Conservation (phyloP, 1,284 basidiomycete species). For the Vanrija sp. region DNA sequence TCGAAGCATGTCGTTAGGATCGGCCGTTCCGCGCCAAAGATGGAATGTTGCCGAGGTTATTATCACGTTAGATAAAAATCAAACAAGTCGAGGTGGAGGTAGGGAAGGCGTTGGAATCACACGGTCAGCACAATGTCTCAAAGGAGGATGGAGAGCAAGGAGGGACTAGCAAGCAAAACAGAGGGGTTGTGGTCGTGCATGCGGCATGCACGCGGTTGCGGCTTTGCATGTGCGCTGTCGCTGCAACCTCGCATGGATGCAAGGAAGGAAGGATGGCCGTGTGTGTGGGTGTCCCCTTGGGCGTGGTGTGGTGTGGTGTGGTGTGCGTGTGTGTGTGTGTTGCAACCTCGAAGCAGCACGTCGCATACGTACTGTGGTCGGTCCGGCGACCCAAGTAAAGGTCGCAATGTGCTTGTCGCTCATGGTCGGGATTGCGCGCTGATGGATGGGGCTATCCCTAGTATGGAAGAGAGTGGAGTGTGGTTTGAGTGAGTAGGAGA, state of each 20-base stretch:
- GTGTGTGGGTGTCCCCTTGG: too few relatives aligned
- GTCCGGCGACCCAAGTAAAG: slow-evolving; percentile 46
- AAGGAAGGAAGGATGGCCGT: too few relatives aligned
- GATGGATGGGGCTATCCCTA: not conserved
- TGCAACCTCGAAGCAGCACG: too few relatives aligned
- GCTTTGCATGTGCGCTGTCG: too few relatives aligned
- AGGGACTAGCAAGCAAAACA: too few relatives aligned
- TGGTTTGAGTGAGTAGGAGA: not conserved
- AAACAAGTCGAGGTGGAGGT: not conserved
- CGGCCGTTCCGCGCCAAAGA: not conserved
- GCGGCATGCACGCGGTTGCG: too few relatives aligned
- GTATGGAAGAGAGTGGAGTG: not conserved
- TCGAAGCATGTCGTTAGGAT: not conserved
- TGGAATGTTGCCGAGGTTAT: not conserved
- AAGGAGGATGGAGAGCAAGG: not conserved
- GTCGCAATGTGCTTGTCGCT: slow-evolving; percentile 29
- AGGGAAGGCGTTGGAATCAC: too few relatives aligned
- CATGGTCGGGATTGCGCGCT: slow-evolving; percentile 3
- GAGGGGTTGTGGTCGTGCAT: too few relatives aligned
- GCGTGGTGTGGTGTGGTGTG: too few relatives aligned
- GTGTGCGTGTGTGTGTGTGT: too few relatives aligned
- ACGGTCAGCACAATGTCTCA: too few relatives aligned
- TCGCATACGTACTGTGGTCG: slow-evolving; percentile 32
- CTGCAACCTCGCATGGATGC: too few relatives aligned
- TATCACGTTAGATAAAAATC: not conserved